Evolutionary conservation across 139 green algal genomes (phyloP).

Genomic region (Closterium sp.): DNA sequence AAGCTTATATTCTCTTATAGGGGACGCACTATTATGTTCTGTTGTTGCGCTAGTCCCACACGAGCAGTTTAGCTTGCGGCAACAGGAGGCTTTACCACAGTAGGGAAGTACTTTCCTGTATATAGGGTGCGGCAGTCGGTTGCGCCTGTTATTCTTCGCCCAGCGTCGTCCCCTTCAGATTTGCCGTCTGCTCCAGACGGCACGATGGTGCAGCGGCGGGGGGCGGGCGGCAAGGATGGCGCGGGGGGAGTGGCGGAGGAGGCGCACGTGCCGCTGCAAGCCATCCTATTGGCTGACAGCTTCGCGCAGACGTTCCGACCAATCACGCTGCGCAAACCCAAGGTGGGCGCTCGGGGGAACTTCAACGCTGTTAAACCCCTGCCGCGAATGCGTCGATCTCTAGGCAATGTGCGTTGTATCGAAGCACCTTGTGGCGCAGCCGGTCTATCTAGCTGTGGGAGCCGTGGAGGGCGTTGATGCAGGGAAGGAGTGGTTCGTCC

Average conservation of each 20-base stretch:
- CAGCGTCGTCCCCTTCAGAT: too few relatives aligned
- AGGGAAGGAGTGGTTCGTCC: too few relatives aligned
- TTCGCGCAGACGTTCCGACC: slow-evolving; percentile 75
- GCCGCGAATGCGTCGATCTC: background rate
- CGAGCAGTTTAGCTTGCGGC: too few relatives aligned
- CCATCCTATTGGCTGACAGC: slow-evolving; percentile 85
- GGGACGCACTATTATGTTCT: too few relatives aligned
- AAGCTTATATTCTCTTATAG: too few relatives aligned
- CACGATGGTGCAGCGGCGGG: background rate
- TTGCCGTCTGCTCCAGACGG: too few relatives aligned
- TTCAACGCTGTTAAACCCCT: background rate
- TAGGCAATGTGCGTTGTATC: background rate
- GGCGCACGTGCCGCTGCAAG: slow-evolving; percentile 62
- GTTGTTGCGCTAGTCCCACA: too few relatives aligned
- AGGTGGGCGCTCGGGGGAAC: background rate
- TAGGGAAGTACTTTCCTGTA: too few relatives aligned
- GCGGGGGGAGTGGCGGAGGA: slow-evolving; percentile 30
- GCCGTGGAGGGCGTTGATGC: too few relatives aligned
- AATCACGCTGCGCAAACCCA: background rate
- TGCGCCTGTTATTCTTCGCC: too few relatives aligned
- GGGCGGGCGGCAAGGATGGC: background rate
- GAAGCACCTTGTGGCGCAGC: background rate
- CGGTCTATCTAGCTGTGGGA: background rate
- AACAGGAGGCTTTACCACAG: too few relatives aligned
- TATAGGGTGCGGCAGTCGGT: too few relatives aligned